Evolutionary conservation across 2,329 filamentous ascomycete genomes (phyloP).

Genomic region (Periconia sp.): DNA sequence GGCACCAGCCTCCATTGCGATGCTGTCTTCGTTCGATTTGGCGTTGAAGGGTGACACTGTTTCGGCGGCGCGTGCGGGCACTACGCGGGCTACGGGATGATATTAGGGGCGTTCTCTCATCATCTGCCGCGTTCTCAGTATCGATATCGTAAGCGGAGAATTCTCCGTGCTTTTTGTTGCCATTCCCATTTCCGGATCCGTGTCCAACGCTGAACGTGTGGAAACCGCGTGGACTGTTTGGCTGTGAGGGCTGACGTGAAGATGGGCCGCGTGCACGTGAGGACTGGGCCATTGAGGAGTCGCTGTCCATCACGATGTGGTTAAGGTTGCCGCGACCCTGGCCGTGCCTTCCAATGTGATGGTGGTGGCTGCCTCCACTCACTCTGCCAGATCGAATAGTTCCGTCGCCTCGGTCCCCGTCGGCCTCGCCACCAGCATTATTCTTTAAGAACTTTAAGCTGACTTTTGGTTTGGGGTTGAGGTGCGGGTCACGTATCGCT

Average conservation of each 20-base stretch:
- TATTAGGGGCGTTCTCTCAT: constrained; percentile 86
- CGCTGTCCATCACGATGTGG: constrained; percentile 66
- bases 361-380: constrained; percentile 72
- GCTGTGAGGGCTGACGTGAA: constrained; percentile 68
- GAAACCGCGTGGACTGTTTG: constrained; percentile 70
- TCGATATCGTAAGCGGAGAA: constrained; percentile 79
- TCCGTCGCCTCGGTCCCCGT: constrained; percentile 47
- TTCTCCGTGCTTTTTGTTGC: constrained; percentile 64
- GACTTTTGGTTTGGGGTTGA: constrained; percentile 75
- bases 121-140: constrained; percentile 78
- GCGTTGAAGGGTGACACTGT: constrained; percentile 66
- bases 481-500: constrained; percentile 61
- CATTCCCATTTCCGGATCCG: constrained; percentile 30
- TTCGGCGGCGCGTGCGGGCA: constrained; percentile 57
- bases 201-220: constrained; percentile 54
- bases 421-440: constrained; percentile 61
- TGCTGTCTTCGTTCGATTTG: constrained; percentile 73
- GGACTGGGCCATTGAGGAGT: constrained; percentile 71
- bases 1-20: constrained; percentile 62
- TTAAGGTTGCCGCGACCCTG: constrained; percentile 72
- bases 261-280: constrained; percentile 66
- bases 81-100: constrained; percentile 65
- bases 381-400: constrained; percentile 51
- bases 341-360: constrained; percentile 81
- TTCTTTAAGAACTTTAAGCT: constrained; percentile 92